A percentile compares a stretch with the other conserved stretches of the same genome.
Evolutionary conservation across 495 filamentous ascomycete genomes (phyloP).

Genomic region (Penicillium flavigenum): DNA sequence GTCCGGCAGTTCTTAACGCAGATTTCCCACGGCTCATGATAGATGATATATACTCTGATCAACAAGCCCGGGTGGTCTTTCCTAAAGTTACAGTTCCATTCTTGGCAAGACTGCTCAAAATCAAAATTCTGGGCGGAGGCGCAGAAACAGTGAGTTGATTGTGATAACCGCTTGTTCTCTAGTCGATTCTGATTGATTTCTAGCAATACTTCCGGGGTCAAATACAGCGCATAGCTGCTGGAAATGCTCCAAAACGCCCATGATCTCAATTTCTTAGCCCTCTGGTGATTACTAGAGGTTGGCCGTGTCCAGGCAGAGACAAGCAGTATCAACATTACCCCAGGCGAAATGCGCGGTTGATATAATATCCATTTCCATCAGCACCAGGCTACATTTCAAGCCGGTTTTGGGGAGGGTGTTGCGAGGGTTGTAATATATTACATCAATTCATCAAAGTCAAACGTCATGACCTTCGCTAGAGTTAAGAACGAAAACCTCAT

Average conservation of each 20-base stretch:
- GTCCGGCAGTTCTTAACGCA: neutral
- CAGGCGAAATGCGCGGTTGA: no score
- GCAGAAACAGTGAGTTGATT: neutral
- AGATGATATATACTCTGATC: neutral
- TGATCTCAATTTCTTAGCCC: no score
- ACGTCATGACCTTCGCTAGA: no score
- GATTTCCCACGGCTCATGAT: neutral
- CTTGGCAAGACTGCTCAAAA: conserved; percentile 1
- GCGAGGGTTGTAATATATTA: no score
- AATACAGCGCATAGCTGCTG: neutral
- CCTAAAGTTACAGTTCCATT: conserved; percentile 3
- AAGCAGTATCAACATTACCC: no score
- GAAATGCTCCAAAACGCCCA: neutral
- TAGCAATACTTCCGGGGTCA: neutral
- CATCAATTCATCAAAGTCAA: no score
- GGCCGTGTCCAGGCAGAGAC: no score
- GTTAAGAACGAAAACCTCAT: no score
- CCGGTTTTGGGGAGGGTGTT: no score
- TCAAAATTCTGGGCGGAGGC: neutral
- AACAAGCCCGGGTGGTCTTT: conserved; percentile 5
- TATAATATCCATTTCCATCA: no score
- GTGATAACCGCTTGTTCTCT: neutral
- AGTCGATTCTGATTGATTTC: neutral
- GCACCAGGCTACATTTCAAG: no score
- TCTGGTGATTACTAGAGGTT: no score